Evolutionary conservation across 2,329 filamentous ascomycete species (phyloP).

Genomic region (Colletotrichum viniferum): DNA sequence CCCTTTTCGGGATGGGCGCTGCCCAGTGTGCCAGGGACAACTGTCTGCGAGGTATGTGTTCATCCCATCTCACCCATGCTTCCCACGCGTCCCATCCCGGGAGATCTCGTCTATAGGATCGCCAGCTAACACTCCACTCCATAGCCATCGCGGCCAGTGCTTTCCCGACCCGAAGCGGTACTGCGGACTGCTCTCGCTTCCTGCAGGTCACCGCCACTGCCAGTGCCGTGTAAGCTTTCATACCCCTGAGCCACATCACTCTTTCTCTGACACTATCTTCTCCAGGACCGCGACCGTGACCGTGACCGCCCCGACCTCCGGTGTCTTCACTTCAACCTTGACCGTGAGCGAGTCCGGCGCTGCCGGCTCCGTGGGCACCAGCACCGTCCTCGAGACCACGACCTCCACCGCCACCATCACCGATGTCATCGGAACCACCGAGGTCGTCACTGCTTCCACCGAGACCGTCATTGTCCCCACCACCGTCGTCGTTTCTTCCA

Average conservation of each 20-base stretch:
- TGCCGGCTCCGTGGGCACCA: constrained; percentile 6
- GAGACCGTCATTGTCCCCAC: constrained; percentile 14
- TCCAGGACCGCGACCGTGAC: constrained; percentile 8
- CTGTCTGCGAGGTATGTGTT: constrained; percentile 12
- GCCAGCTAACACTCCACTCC: neutral
- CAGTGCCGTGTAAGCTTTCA: neutral
- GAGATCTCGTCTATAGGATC: neutral
- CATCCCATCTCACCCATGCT: neutral
- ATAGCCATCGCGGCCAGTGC: constrained; percentile 15
- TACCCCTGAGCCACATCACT: neutral
- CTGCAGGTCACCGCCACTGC: constrained; percentile 7
- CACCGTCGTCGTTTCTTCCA: constrained; percentile 9
- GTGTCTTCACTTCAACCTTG: constrained; percentile 7
- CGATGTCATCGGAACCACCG: neutral
- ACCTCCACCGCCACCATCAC: neutral
- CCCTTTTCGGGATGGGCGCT: constrained; percentile 17
- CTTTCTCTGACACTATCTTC: neutral
- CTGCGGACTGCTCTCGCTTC: constrained; percentile 13
- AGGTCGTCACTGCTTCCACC: constrained; percentile 1
- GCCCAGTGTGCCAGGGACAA: constrained; percentile 20
- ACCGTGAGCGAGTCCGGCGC: neutral
- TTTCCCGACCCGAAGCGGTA: constrained; percentile 4
- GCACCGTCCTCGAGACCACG: neutral
- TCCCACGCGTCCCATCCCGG: neutral
- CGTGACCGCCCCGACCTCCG: constrained; percentile 5